phyloP scores from a whole-genome alignment of 2,329 filamentous ascomycete species.

The Gyromitra esculenta region DNA sequence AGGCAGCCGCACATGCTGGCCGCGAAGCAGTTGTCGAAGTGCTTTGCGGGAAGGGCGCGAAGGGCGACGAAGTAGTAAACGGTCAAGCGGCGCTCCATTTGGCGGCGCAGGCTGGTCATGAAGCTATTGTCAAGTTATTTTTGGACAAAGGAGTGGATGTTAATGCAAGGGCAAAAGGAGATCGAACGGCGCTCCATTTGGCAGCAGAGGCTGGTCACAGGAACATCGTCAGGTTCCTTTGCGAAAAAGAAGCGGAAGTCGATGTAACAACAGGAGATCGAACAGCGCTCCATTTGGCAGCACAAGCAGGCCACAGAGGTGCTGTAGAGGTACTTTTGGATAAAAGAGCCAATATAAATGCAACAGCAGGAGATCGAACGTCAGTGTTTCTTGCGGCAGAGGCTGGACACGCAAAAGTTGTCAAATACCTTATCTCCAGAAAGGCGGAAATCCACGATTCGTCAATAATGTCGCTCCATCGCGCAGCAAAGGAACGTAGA shows the following conservation, averaged over 20 bases:
- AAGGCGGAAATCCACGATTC: neutral
- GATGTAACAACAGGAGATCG: no score
- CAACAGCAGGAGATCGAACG: neutral
- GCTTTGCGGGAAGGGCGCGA: constrained; percentile 23
- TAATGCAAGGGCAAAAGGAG: neutral
- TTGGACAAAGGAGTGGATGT: neutral
- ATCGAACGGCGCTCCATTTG: neutral
- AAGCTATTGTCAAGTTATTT: neutral
- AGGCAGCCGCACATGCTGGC: constrained; percentile 51
- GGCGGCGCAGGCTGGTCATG: neutral
- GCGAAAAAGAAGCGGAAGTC: no score
- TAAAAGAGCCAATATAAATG: neutral
- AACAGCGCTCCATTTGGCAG: no score
- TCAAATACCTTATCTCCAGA: neutral
- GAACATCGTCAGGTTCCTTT: no score
- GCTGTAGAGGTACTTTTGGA: neutral
- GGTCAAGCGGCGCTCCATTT: neutral
- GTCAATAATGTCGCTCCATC: neutral
- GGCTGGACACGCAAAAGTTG: neutral
- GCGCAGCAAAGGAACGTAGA: neutral
- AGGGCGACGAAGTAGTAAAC: neutral
- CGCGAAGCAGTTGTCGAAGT: constrained; percentile 44
- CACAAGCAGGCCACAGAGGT: neutral
- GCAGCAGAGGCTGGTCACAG: neutral
- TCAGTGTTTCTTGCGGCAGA: neutral